phyloP scores from a whole-genome alignment of 257 asterid genomes.

The Echium plantagineum region DNA sequence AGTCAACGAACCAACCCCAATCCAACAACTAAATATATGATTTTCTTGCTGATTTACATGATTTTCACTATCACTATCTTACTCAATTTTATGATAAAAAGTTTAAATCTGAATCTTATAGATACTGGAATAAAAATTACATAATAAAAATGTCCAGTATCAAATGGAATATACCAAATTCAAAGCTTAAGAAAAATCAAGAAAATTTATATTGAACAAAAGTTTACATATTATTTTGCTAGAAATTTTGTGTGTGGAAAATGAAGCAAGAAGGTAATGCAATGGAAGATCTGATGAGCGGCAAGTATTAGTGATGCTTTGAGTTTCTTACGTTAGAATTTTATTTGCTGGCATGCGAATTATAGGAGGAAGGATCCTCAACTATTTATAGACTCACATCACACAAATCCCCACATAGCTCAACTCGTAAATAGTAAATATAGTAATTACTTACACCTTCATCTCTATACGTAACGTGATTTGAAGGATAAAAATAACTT shows the following conservation, averaged over 20 bases:
- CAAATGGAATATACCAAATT: not conserved
- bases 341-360: conserved; percentile 9
- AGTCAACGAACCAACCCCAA: not conserved
- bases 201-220: not conserved
- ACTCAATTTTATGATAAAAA: not conserved
- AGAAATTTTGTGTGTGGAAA: not conserved
- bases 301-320: not conserved
- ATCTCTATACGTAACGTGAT: too few relatives aligned
- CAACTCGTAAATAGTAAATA: too few relatives aligned
- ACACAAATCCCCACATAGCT: too few relatives aligned
- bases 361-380: conserved; percentile 17
- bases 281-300: not conserved
- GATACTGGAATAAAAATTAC: not conserved
- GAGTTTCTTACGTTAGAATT: conserved; percentile 1
- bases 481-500: too few relatives aligned
- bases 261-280: too few relatives aligned
- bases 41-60: not conserved
- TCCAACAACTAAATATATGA: too few relatives aligned
- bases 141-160: too few relatives aligned
- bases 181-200: not conserved
- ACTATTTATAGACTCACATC: conserved; percentile 21
- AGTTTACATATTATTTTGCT: not conserved
- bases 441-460: too few relatives aligned
- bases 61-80: not conserved
- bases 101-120: not conserved